These are phyloP conservation scores for Geopyxis carbonaria DNA, from an alignment of 495 filamentous ascomycete species.

Conservation along the genomic window DNA sequence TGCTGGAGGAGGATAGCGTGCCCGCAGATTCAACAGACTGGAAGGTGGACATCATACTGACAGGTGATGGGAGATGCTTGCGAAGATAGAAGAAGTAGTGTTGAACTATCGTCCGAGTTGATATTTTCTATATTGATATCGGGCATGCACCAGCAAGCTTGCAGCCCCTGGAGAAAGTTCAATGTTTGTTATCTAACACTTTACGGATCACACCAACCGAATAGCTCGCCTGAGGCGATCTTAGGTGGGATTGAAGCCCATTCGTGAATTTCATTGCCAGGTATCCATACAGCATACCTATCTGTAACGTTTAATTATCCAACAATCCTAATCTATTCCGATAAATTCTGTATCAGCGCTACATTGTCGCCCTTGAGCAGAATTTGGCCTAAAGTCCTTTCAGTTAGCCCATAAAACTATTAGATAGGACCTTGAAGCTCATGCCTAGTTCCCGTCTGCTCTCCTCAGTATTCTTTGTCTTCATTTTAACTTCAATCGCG, in stretches of 20 bases:
- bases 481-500: slow-evolving; percentile 75
- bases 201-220: too few species aligned
- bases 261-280: too few species aligned
- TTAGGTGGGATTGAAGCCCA: too few species aligned
- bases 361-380: slow-evolving; percentile 96
- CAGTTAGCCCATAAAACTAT: slow-evolving; percentile 4
- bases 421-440: not conserved
- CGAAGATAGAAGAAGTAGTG: slow-evolving; percentile 12
- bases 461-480: slow-evolving; percentile 67
- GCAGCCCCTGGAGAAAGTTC: too few species aligned
- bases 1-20: slow-evolving; percentile 44
- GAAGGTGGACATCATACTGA: slow-evolving; percentile 46
- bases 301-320: too few species aligned
- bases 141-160: too few species aligned
- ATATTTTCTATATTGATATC: too few species aligned
- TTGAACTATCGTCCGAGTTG: too few species aligned
- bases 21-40: slow-evolving; percentile 52
- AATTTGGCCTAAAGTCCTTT: slow-evolving; percentile 65
- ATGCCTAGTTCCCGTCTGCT: slow-evolving; percentile 64
- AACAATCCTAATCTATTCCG: too few species aligned
- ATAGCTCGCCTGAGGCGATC: too few species aligned
- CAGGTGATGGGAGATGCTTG: slow-evolving; percentile 34
- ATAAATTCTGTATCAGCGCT: slow-evolving; percentile 69
- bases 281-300: not conserved
- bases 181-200: too few species aligned